Conservation (phyloP, 164 flowering plant genomes). For the Vitis cinerea region DNA sequence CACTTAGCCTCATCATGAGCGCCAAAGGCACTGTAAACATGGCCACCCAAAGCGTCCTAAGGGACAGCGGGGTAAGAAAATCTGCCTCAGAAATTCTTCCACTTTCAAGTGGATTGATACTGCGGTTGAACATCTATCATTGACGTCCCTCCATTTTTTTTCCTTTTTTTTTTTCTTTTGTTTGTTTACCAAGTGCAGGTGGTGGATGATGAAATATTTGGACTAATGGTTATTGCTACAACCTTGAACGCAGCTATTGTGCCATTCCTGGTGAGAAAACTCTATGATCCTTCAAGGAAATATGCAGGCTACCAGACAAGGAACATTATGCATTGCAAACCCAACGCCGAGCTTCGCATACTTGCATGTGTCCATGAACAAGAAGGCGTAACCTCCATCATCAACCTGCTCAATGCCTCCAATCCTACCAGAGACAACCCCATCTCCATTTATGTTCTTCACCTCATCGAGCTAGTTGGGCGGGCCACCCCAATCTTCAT, state of each 20-base stretch:
- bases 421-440: conserved; percentile 26
- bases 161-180: no score
- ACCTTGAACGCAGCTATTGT: conserved; percentile 1
- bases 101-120: no score
- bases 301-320: conserved; percentile 32
- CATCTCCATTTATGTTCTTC: conserved; percentile 25
- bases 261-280: conserved; percentile 9
- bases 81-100: no score
- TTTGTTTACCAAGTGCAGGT: no score
- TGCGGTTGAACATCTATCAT: no score
- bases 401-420: conserved; percentile 22
- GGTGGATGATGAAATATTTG: no score
- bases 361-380: conserved; percentile 28
- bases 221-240: no score
- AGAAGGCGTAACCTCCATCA: conserved; percentile 6
- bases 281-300: conserved; percentile 31
- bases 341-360: conserved; percentile 19
- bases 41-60: not conserved
- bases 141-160: no score
- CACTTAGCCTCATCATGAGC: conserved; percentile 27
- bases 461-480: conserved; percentile 36
- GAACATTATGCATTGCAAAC: conserved; percentile 18
- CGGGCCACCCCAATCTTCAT: conserved; percentile 35
- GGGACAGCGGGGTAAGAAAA: not conserved
- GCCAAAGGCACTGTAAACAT: conserved; percentile 24